Evolutionary conservation across 257 asterid species (phyloP).

Genomic region (Pogostemon cablin): DNA sequence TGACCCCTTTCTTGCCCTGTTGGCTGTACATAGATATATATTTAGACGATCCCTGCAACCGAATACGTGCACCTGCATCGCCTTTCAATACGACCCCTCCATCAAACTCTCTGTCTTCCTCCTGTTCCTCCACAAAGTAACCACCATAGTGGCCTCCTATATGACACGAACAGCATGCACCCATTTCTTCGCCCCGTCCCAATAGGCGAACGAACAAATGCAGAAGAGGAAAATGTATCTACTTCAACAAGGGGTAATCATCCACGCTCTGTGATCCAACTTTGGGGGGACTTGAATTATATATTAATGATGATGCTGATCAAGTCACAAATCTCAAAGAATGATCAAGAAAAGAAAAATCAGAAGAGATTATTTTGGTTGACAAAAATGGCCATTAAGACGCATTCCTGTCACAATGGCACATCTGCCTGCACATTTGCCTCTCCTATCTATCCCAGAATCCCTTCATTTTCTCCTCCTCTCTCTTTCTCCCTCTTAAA

Average conservation of each 20-base stretch:
- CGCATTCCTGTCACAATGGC: conserved; percentile 38
- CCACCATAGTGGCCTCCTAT: conserved; percentile 43
- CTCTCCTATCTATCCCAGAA: conserved; percentile 26
- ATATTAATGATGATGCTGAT: not conserved
- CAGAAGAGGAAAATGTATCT: not conserved
- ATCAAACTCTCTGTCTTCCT: conserved; percentile 35
- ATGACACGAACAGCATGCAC: conserved; percentile 87
- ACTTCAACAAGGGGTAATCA: conserved; percentile 20
- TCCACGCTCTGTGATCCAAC: not conserved
- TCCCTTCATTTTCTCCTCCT: conserved; percentile 27
- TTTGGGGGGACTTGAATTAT: conserved; percentile 1
- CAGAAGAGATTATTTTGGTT: conserved; percentile 29
- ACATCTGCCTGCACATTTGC: conserved; percentile 33
- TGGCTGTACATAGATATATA: conserved; percentile 62
- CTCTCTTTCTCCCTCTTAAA: conserved; percentile 28
- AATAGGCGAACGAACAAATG: conserved; percentile 27
- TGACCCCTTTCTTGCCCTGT: conserved; percentile 73
- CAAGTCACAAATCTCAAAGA: conserved; percentile 16
- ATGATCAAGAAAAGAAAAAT: conserved; percentile 19
- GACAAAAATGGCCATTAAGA: conserved; percentile 42
- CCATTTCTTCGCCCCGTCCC: conserved; percentile 54
- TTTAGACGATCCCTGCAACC: conserved; percentile 75
- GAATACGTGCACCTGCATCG: conserved; percentile 67
- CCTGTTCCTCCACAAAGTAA: conserved; percentile 37
- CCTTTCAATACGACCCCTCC: conserved; percentile 49